Conservation (phyloP, 1,139 yeast species). For the Saccharomycopsis phalli region DNA sequence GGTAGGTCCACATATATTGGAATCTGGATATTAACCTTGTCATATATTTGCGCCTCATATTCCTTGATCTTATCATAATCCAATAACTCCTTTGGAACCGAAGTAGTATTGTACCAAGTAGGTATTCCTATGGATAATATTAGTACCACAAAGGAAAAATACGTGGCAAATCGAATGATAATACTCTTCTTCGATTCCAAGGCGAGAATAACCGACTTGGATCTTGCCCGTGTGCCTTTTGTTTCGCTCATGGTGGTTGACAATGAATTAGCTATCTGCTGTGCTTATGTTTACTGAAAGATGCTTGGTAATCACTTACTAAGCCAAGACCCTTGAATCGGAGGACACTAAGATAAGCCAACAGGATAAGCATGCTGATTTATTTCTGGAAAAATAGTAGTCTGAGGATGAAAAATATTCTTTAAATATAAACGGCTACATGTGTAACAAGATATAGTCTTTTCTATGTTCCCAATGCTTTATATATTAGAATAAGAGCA, state of each 20-base stretch:
- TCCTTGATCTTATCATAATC: slow-evolving; percentile 38
- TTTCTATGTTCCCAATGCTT: slow-evolving; percentile 43
- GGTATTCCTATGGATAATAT: slow-evolving; percentile 48
- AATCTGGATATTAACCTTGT: slow-evolving; percentile 34
- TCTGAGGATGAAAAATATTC: background rate
- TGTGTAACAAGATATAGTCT: background rate
- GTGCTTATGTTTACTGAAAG: too few relatives aligned
- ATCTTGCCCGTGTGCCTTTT: background rate
- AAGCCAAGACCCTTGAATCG: too few relatives aligned
- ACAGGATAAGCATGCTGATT: too few relatives aligned
- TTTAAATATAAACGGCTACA: too few relatives aligned
- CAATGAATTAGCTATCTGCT: too few relatives aligned
- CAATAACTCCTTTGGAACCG: slow-evolving; percentile 52
- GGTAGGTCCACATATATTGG: slow-evolving; percentile 36
- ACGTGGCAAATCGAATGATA: slow-evolving; percentile 14
- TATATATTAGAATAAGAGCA: slow-evolving; percentile 80
- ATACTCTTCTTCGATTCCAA: slow-evolving; percentile 3
- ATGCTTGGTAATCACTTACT: too few relatives aligned
- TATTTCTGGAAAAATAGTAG: background rate
- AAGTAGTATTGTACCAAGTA: slow-evolving; percentile 52
- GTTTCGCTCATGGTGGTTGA: too few relatives aligned
- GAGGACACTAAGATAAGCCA: too few relatives aligned
- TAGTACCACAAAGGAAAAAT: slow-evolving; percentile 23
- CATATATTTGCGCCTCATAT: slow-evolving; percentile 27
- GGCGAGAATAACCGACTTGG: slow-evolving; percentile 6